Evolutionary conservation across 2,329 filamentous ascomycete species (phyloP), one percentile per base, ranked within the genome.

Genomic region (Leptosphaerulina australis): DNA sequence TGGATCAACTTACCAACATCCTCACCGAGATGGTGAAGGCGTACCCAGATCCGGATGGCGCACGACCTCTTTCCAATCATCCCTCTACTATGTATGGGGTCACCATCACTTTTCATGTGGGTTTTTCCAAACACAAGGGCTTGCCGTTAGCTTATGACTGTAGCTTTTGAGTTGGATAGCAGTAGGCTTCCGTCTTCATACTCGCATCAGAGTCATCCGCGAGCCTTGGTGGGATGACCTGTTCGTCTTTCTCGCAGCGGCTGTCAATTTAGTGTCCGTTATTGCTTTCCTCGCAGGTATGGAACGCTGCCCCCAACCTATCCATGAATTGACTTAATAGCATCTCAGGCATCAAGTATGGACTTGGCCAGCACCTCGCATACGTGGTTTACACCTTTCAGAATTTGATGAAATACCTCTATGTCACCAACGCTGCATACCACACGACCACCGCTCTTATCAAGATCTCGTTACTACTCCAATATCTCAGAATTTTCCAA

Each of bases 141-240:
- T 15, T 10, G 2, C 15, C 21, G 9, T 26, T 12, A 40, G 35
- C 43, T 61, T 9, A 63, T 41, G 26, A 18, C 3, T 24, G 18
- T 20, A 69, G 67, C 26, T 68, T 3, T 15, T 70, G 7, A 53
- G 58, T 22, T 68, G 62, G 64, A 2, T 55, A 14, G 62, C 65
- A 14, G 64, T 69, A 12, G 35, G 47, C 20, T 56, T 64, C 36
- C 65, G 67, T 33, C 50, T 70, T 11, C 59, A 68, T 33, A 66
- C 61, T 36, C 58, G 66, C n/a, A 44, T 66, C 11, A 52, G 47
- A 14, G 43, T 68, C 3, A 52, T 68, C 12, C 60, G 62, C 22
- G 60, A 69, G 20, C 63, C 64, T 4, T 64, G 70, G n/a, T 66
- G 66, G 60, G 69, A 73, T 44, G 70, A 73, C 37, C 40, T 65